phyloP scores from a whole-genome alignment of 129 eudicot species.

The Centaurea solstitialis region DNA sequence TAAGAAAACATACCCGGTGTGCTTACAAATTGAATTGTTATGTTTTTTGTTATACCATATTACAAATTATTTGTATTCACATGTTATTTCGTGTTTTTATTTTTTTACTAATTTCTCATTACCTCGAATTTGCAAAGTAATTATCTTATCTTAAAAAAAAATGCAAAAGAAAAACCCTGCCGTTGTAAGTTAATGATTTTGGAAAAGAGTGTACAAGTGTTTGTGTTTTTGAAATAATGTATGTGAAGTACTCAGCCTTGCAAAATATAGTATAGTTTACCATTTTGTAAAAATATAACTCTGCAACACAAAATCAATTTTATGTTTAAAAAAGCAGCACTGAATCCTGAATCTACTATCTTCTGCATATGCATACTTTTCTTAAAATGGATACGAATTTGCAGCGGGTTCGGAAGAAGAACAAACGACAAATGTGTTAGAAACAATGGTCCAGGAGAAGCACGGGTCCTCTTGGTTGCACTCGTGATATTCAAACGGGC shows the following conservation, averaged over 20 bases:
- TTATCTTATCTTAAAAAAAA: neutral
- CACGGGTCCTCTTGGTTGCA: conserved; percentile 66
- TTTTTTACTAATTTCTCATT: too few species aligned
- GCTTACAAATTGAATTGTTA: too few species aligned
- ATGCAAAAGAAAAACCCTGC: neutral
- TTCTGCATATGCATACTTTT: neutral
- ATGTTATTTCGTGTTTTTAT: too few species aligned
- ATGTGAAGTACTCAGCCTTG: neutral
- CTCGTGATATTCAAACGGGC: conserved; percentile 65
- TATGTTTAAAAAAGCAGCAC: neutral
- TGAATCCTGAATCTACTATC: neutral
- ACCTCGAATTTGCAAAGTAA: neutral
- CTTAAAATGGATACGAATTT: conserved; percentile 19
- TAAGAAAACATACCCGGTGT: too few species aligned
- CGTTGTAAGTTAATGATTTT: neutral
- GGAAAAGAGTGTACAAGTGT: neutral
- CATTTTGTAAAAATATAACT: neutral
- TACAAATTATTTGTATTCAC: too few species aligned
- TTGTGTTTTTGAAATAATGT: neutral
- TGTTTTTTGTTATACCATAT: too few species aligned
- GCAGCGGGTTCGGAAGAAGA: conserved; percentile 69
- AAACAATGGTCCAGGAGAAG: conserved; percentile 63
- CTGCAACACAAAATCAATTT: neutral
- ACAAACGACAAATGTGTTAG: conserved; percentile 73
- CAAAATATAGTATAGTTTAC: neutral